A percentile compares a stretch with the other conserved stretches of the same genome.
Evolutionary conservation across 352 stramenopile species (phyloP).

Genomic region (Phytophthora hibernalis): DNA sequence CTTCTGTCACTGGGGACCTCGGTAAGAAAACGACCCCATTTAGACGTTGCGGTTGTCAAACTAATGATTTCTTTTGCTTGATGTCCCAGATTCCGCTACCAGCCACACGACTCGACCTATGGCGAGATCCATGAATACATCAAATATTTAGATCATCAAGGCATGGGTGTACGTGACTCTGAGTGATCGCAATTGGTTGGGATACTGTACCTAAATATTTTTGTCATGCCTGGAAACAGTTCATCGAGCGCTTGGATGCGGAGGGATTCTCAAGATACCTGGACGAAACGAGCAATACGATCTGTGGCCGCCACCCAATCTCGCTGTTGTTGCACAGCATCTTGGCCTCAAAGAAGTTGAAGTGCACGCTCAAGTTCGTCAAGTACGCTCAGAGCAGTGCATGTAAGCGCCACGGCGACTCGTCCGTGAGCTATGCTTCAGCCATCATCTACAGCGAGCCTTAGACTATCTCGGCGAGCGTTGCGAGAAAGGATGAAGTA

Average conservation of each 20-base stretch:
- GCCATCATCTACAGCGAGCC: constrained; percentile 86
- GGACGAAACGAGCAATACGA: constrained; percentile 95
- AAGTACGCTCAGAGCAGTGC: constrained; percentile 94
- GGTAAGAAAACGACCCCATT: no score
- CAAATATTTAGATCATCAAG: constrained; percentile 93
- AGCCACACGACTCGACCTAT: constrained; percentile 82
- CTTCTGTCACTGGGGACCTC: constrained; percentile 97
- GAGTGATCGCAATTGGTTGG: neutral
- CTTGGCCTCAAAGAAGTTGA: constrained; percentile 55
- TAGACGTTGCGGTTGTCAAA: neutral
- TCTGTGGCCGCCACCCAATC: constrained; percentile 97
- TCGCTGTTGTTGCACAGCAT: constrained; percentile 77
- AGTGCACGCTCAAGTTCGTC: constrained; percentile 90
- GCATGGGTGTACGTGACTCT: constrained; percentile 63
- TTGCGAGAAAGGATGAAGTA: constrained; percentile 8
- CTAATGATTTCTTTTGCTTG: neutral
- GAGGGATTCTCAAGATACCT: constrained; percentile 95
- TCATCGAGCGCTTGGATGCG: constrained; percentile 93
- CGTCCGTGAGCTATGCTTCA: constrained; percentile 95
- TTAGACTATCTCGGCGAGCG: constrained; percentile 18
- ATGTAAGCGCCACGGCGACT: constrained; percentile 88
- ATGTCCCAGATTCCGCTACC: constrained; percentile 88
- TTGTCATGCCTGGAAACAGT: constrained; percentile 33
- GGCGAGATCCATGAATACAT: constrained; percentile 96
- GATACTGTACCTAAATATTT: neutral